phyloP scores from a whole-genome alignment of 1,284 basidiomycete species.

The Laetiporus sulphureus region DNA sequence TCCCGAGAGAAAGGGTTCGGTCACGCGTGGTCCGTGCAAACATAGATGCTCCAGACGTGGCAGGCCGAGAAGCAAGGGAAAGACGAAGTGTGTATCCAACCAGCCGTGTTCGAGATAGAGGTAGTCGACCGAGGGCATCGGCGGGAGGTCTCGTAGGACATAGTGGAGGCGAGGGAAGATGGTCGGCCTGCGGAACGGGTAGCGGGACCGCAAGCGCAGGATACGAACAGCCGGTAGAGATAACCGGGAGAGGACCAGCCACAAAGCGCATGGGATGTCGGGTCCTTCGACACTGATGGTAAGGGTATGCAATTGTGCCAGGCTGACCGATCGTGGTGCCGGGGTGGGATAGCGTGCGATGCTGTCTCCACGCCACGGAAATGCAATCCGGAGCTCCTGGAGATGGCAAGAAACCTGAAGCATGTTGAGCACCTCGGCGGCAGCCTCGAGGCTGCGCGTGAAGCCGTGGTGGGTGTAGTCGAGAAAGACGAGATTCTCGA shows the following conservation, averaged over 20 bases:
- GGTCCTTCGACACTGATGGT: conserved; percentile 17
- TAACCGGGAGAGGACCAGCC: conserved; percentile 19
- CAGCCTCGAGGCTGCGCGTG: conserved; percentile 26
- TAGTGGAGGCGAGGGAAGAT: conserved; percentile 20
- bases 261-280: conserved; percentile 23
- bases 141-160: conserved; percentile 22
- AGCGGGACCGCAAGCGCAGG: conserved; percentile 15
- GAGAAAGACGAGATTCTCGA: conserved; percentile 50
- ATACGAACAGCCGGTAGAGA: conserved; percentile 19
- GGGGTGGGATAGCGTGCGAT: conserved; percentile 13
- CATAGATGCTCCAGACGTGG: conserved; percentile 19
- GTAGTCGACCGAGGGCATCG: conserved; percentile 16
- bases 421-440: conserved; percentile 27
- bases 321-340: conserved; percentile 12
- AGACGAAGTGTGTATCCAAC: conserved; percentile 24
- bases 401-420: conserved; percentile 20
- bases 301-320: conserved; percentile 18
- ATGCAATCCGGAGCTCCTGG: conserved; percentile 19
- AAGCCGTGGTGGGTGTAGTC: conserved; percentile 42
- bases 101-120: conserved; percentile 23
- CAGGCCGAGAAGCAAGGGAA: conserved; percentile 18
- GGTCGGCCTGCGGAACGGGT: conserved; percentile 7
- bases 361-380: conserved; percentile 18
- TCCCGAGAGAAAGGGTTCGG: conserved; percentile 17
- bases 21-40: conserved; percentile 19